Evolutionary conservation across 176 grass and related monocot species (phyloP), one percentile per base, ranked within the genome.

Genomic region (Eleusine indica): DNA sequence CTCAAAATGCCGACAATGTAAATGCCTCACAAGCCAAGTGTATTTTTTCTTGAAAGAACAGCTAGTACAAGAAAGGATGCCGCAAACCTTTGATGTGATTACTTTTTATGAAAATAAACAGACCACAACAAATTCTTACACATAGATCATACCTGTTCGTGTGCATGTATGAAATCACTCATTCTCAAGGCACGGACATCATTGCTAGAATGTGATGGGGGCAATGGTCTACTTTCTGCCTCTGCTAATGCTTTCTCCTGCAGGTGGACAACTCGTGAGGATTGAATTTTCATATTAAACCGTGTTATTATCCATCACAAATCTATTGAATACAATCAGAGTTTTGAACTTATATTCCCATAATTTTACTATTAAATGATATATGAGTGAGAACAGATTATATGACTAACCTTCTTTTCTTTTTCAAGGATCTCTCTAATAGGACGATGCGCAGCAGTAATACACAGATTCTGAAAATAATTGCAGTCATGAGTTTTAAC

Each of bases 371-470:
- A 70, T 61, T 38, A 37, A 67, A 25, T 38, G 46, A 63, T 53
- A 52, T 44, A 63, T 62, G 58, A n/a, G 0, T 53, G 32, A 35
- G 32, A 70, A 14, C 9, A 6, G 5, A 41, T 4, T 60, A 61
- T 21, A 74, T 68, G 83, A 85, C 89, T 83, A 39, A 94, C 96
- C 89, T 96, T 95, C 84, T 92, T 99, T 78, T 99, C 96, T 80
- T 96, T 96, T 73, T 96, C 91, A 73, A 99, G 83, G 57, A 96
- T 88, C 76, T 96, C 93, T 87, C 93, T 99, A 74, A 99, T 99
- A 70, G 93, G 93, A 63, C 76, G 61, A 84, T 99, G 93, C 62
- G 93, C 96, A 76, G 96, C 96, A 90, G 96, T 91, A 82, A 96
- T 78, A 83, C 96, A 99, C 14, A 99, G 87, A 89, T 94, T 96